Evolutionary conservation across 2,329 filamentous ascomycete species (phyloP).

Genomic region (Cordyceps militaris): DNA sequence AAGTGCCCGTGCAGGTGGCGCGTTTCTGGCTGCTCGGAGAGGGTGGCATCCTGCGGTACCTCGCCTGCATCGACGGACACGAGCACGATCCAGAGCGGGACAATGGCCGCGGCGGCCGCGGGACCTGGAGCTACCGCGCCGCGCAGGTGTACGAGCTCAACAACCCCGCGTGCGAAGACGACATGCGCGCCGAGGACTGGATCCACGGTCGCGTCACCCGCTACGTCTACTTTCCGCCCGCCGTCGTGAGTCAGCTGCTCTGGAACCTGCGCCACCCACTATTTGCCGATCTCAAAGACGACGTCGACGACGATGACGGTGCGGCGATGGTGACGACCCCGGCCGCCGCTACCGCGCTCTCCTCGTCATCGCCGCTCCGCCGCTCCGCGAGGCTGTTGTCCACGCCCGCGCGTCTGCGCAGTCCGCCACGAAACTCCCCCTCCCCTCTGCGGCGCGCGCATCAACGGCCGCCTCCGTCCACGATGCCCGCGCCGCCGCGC

Average conservation of each 20-base stretch:
- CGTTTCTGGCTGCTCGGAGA: conserved; percentile 58
- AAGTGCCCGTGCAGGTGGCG: conserved; percentile 45
- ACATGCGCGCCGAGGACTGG: conserved; percentile 50
- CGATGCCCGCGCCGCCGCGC: conserved; percentile 15
- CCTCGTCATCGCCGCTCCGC: conserved; percentile 10
- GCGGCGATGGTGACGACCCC: background rate
- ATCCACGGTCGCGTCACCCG: conserved; percentile 41
- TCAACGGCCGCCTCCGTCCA: conserved; percentile 16
- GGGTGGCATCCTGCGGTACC: conserved; percentile 49
- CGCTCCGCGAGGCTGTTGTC: background rate
- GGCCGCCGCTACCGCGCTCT: conserved; percentile 5
- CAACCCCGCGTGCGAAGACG: conserved; percentile 44
- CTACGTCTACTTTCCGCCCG: conserved; percentile 49
- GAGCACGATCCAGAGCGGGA: conserved; percentile 24
- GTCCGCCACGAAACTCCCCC: conserved; percentile 11
- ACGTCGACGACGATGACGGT: background rate
- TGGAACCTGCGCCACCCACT: conserved; percentile 51
- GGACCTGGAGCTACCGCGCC: conserved; percentile 23
- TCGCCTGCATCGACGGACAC: conserved; percentile 44
- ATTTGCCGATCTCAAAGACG: conserved; percentile 21
- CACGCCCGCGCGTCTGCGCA: background rate
- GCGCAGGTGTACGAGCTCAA: conserved; percentile 54
- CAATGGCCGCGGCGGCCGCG: conserved; percentile 10
- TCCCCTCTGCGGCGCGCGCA: conserved; percentile 10
- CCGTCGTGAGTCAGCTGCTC: conserved; percentile 49